Evolutionary conservation across 2,329 filamentous ascomycete species (phyloP), one percentile per base, ranked within the genome.

Genomic region (Phaeoacremonium minimum): DNA sequence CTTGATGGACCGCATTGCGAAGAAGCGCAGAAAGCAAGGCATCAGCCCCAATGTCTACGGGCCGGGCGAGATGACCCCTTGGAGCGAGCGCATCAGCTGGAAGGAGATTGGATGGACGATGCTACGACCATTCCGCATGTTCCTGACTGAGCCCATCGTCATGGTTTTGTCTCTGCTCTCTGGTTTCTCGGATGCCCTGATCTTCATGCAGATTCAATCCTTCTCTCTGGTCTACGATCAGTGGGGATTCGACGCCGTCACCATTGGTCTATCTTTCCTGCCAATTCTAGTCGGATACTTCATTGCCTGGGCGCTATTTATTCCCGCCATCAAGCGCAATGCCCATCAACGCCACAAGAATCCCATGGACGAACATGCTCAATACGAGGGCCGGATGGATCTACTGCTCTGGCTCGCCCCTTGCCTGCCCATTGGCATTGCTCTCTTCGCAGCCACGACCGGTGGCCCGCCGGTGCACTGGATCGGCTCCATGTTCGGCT

Each of bases 1-100:
- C 42, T 72, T 93, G 66, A 80, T 94, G 71, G 83, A 93, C 63
- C 69, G 69, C 3, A 87, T 90, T 40, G 87, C 87, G 18, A 87
- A 87, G 71, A 79, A 76, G 57, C 76, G 80, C 45, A 76, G 87
- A 57, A 67, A 80, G 61, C 65, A 65, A 9, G 79, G 79, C 26
- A 60, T 75, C 46, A 64, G 72, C 20, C 66, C 71, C 33, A 79
- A 85, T 45, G 56, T 88, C 45, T 87, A 77, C 49, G 86, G 87
- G 1, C 85, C 84, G 1, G 79, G 85, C 41, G 87, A 93, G 60
- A 69, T 88, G 9, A 65, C 76, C 9, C 68, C 77, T 3, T 79
- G 77, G 61, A 58, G 60, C 12, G 66, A 78, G 40, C 71, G 78
- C 22, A 79, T 85, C 55, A 73, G 73, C 3, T 62, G 63, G 43